These are phyloP conservation scores for Eleusine coracana DNA, from an alignment of 176 grass and related monocot species.

Conservation along the genomic window DNA sequence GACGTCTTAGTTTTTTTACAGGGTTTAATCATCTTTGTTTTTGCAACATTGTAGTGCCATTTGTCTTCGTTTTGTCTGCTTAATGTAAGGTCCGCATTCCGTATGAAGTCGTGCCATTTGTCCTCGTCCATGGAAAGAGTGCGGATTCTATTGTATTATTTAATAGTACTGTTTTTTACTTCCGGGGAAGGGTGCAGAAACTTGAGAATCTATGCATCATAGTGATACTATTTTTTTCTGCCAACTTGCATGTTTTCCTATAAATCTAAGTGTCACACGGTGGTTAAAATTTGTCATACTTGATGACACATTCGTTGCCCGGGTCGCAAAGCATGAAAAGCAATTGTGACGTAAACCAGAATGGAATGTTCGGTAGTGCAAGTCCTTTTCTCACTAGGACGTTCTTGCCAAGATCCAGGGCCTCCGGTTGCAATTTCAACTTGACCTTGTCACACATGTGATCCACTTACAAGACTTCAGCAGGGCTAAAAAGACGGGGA, in stretches of 20 bases:
- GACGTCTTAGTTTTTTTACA: not conserved
- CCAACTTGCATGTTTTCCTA: constrained; percentile 14
- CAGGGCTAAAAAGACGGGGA: not conserved
- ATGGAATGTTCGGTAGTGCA: not conserved
- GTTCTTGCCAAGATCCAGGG: constrained; percentile 4
- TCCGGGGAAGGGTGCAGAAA: not conserved
- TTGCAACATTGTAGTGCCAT: constrained; percentile 31
- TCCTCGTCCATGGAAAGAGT: constrained; percentile 5
- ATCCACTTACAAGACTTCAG: constrained; percentile 21
- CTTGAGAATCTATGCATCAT: not conserved
- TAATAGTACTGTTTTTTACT: not conserved
- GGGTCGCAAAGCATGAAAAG: constrained; percentile 31
- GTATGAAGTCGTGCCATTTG: constrained; percentile 40
- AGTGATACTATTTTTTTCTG: constrained; percentile 3
- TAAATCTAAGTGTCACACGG: constrained; percentile 25
- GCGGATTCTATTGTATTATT: not conserved
- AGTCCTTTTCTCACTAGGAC: constrained; percentile 7
- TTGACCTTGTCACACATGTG: constrained; percentile 36
- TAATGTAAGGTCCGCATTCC: not conserved
- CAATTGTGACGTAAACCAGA: constrained; percentile 27
- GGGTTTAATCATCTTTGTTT: not conserved
- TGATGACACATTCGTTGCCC: constrained; percentile 28
- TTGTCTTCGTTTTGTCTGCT: constrained; percentile 32
- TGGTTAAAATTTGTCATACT: constrained; percentile 15
- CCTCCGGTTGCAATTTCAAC: not conserved